Percentiles rank a stretch among this genome's conserved stretches.
These are phyloP conservation scores for Fusarium decemcellulare DNA, from an alignment of 2,329 filamentous ascomycete species.

Conservation along the genomic window DNA sequence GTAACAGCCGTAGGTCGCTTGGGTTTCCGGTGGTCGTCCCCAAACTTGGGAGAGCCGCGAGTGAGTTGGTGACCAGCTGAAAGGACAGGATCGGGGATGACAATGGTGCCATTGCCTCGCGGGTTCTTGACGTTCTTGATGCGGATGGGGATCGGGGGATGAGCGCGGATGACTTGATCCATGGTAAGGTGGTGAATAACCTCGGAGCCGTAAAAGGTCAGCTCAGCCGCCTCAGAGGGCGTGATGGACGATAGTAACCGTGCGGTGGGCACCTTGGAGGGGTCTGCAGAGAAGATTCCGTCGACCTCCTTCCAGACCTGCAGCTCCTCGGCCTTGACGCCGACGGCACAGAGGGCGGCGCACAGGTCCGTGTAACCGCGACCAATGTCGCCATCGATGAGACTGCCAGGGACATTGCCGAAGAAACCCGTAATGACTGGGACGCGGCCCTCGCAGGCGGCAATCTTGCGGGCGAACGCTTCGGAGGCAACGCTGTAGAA, in stretches of 20 bases:
- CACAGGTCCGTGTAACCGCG: constrained; percentile 98
- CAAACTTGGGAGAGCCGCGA: constrained; percentile 61
- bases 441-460: constrained; percentile 75
- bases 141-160: constrained; percentile 83
- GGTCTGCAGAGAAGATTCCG: constrained; percentile 89
- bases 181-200: constrained; percentile 99
- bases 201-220: constrained; percentile 95
- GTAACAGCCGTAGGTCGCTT: constrained; percentile 91
- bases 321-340: constrained; percentile 86
- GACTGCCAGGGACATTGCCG: constrained; percentile 89
- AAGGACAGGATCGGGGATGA: constrained; percentile 80
- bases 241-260: constrained; percentile 90
- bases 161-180: constrained; percentile 93
- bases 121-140: constrained; percentile 96
- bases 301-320: constrained; percentile 99
- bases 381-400: constrained; percentile 90
- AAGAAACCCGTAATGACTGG: constrained; percentile 95
- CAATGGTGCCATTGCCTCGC: constrained; percentile 82
- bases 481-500: constrained; percentile 79
- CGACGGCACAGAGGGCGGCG: constrained; percentile 91
- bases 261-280: constrained; percentile 94
- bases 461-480: constrained; percentile 74
- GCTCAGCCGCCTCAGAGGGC: constrained; percentile 92
- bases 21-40: constrained; percentile 63
- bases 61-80: constrained; percentile 71